Evolutionary conservation across 495 filamentous ascomycete species (phyloP).

Genomic region (Hyaloscypha finlandica): DNA sequence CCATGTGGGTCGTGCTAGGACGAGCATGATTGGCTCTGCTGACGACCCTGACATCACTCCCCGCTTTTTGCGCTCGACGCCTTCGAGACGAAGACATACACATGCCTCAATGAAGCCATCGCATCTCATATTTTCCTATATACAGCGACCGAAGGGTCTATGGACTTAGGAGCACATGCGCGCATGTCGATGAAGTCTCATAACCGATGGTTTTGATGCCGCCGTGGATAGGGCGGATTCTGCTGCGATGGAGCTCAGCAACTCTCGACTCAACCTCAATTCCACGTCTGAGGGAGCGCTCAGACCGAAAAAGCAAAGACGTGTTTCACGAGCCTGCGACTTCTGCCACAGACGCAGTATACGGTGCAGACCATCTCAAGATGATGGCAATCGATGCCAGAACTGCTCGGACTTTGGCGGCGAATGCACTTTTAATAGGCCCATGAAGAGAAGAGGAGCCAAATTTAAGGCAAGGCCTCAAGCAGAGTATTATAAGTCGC

Average conservation of each 20-base stretch:
- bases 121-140: neutral
- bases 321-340: conserved; percentile 27
- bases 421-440: conserved; percentile 23
- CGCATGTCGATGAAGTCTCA: neutral
- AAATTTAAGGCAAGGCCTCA: conserved; percentile 3
- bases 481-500: neutral
- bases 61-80: neutral
- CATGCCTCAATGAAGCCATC: neutral
- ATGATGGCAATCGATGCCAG: conserved; percentile 12
- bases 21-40: no score
- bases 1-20: no score
- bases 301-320: conserved; percentile 14
- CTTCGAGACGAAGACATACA: neutral
- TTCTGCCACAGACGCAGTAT: conserved; percentile 26
- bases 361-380: conserved; percentile 13
- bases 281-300: neutral
- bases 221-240: neutral
- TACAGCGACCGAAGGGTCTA: neutral
- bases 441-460: conserved; percentile 24
- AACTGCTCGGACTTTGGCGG: conserved; percentile 22
- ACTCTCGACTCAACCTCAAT: neutral
- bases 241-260: neutral
- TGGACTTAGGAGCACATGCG: neutral
- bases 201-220: neutral
- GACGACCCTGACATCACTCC: no score